Base-by-base conservation (phyloP, 768 basidiomycete genomes). In the Pilatotrama ljubarskyi region DNA sequence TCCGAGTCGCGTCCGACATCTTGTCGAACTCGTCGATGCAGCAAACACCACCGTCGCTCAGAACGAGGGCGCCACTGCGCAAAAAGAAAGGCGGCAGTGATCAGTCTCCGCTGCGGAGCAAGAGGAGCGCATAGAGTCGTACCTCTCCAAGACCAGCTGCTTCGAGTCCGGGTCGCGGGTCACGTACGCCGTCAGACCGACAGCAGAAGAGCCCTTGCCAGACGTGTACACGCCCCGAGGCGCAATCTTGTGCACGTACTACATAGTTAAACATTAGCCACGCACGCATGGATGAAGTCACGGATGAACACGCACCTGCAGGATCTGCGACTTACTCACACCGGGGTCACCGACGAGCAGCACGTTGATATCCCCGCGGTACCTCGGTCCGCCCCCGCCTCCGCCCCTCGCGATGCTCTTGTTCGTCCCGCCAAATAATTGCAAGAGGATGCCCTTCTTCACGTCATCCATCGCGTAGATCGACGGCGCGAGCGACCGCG, bases 1-100 rank as follows among this genome's bases (percentile, higher is more conserved):
- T 98, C 47, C 97, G 88, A 43, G 97, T 98, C 5, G 92, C 85
- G 61, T 98, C 90, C 36, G 95, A 95, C 97, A 99, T 99, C 75
- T 99, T 99, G 77, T 99, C 97, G 67, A 99, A 98, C 74, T 98
- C 96, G 66, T 98, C 96, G 65, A 98, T 98, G 70, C 96, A 98
- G 72, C 95, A 98, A 5, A 98, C 94, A 72, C 95, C 96, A 1
- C 96, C 96, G 65, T 98, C 96, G 70, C 91, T 93, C 60, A 98
- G 75, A 1, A 97, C 95, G 11, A 98, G 84, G 0, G 95, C 95
- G 61, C 95, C 95, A 77, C 94, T 93, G 64, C 13, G 44, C 5
- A n/a, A 3, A 44, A 18, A 48, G 36, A 48, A 20, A 64, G 20
- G 8, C 2, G 52, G 25, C 14, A 32, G 26, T 22, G 9, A 36